Evolutionary conservation across 108 stramenopile species (phyloP).

Genomic region (Aureococcus anophagefferens): DNA sequence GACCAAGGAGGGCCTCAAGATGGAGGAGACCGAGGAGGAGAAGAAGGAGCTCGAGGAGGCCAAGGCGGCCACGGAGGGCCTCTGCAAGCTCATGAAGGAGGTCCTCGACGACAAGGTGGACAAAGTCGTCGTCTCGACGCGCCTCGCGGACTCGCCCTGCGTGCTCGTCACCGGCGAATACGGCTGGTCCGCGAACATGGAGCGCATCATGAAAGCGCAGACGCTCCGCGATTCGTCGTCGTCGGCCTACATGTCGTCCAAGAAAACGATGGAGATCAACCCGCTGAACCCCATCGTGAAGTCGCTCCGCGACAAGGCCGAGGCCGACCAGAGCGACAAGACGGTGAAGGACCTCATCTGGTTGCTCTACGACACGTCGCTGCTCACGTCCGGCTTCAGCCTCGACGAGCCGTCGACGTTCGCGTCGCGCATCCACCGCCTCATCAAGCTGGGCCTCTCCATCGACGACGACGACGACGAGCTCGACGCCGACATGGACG

Average conservation of each 20-base stretch:
- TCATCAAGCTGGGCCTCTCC: conserved; percentile 95
- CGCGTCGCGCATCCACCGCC: conserved; percentile 95
- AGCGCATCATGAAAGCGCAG: conserved; percentile 99
- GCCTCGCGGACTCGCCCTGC: conserved; percentile 97
- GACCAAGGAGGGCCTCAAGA: conserved; percentile 96
- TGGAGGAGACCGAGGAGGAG: conserved; percentile 88
- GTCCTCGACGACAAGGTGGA: conserved; percentile 99
- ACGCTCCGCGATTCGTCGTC: conserved; percentile 96
- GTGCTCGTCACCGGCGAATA: conserved; percentile 98
- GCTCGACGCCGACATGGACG: too few species aligned
- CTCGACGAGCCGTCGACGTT: conserved; percentile 98
- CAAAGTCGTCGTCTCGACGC: conserved; percentile 97
- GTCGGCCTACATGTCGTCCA: conserved; percentile 95
- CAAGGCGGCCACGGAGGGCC: conserved; percentile 88
- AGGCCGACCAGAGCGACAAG: conserved; percentile 96
- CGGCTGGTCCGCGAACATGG: conserved; percentile 99
- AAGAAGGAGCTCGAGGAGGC: conserved; percentile 96
- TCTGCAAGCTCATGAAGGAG: conserved; percentile 99
- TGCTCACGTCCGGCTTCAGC: conserved; percentile 95
- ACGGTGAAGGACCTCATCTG: conserved; percentile 99
- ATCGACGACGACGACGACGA: conserved; percentile 97
- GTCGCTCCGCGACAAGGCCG: conserved; percentile 95
- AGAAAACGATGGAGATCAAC: conserved; percentile 99
- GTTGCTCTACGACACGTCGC: conserved; percentile 96
- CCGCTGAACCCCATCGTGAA: conserved; percentile 94